Conservation (phyloP, 2,329 filamentous ascomycete species). For the Clathrospora elynae region DNA sequence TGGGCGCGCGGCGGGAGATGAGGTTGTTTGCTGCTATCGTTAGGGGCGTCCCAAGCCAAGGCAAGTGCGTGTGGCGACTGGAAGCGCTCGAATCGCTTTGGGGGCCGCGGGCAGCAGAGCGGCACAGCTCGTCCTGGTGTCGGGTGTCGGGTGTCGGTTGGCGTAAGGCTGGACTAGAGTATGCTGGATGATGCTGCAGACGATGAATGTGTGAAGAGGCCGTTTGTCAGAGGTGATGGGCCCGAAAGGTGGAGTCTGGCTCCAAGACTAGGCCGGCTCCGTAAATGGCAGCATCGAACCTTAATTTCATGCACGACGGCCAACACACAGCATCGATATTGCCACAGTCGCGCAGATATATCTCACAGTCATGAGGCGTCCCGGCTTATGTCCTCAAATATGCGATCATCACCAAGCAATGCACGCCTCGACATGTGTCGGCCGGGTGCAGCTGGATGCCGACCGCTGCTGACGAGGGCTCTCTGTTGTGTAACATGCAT, state of each 20-base stretch:
- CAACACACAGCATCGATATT: conserved; percentile 1
- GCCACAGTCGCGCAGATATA: too few species aligned
- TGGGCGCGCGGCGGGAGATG: conserved; percentile 33
- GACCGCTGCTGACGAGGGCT: not conserved
- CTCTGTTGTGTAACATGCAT: too few species aligned
- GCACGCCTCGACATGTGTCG: not conserved
- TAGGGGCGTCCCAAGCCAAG: conserved; percentile 37
- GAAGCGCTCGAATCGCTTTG: conserved; percentile 12
- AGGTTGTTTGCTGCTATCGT: conserved; percentile 40
- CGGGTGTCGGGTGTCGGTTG: conserved; percentile 4
- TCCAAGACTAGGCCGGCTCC: conserved; percentile 3
- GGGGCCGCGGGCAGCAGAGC: conserved; percentile 21
- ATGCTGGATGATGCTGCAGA: conserved; percentile 39
- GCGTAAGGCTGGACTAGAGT: conserved; percentile 21
- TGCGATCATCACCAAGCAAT: not conserved
- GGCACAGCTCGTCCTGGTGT: conserved; percentile 1
- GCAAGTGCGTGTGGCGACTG: conserved; percentile 32
- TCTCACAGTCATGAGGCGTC: too few species aligned
- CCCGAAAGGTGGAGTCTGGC: conserved; percentile 23
- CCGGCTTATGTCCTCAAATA: too few species aligned
- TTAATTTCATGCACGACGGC: conserved; percentile 20
- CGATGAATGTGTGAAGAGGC: conserved; percentile 31
- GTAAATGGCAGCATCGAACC: conserved; percentile 19
- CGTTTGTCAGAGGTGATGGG: conserved; percentile 26
- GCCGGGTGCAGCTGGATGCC: too few species aligned